Percentiles rank a stretch among this genome's conserved stretches.
Evolutionary conservation across 2,329 filamentous ascomycete genomes (phyloP).

Genomic region (Claviceps monticola): DNA sequence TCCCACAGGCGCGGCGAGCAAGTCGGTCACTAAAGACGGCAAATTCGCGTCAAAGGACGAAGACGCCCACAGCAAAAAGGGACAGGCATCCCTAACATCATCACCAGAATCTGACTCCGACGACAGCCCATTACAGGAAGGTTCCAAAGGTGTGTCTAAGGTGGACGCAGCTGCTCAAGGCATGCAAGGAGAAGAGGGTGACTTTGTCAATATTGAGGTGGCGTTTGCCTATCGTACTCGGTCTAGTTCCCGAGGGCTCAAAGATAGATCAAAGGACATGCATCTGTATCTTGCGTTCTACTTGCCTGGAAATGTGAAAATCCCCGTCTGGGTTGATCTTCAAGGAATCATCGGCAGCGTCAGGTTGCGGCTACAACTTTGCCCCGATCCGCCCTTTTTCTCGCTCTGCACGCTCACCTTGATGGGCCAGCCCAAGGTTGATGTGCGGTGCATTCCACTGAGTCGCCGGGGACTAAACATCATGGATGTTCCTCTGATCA

Average conservation of each 20-base stretch:
- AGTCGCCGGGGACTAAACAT: slow-evolving; percentile 57
- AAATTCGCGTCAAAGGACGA: slow-evolving; percentile 27
- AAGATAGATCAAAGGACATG: slow-evolving; percentile 51
- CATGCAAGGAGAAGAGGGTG: slow-evolving; percentile 64
- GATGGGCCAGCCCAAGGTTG: slow-evolving; percentile 60
- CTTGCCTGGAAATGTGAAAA: slow-evolving; percentile 37
- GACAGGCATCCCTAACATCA: slow-evolving; percentile 5
- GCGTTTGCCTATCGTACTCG: slow-evolving; percentile 59
- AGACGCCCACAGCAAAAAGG: slow-evolving; percentile 20
- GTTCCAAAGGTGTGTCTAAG: slow-evolving; percentile 16
- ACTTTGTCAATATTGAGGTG: slow-evolving; percentile 65
- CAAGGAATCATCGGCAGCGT: slow-evolving; percentile 58
- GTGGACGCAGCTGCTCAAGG: slow-evolving; percentile 31
- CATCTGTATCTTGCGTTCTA: slow-evolving; percentile 63
- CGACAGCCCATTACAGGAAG: slow-evolving; percentile 7
- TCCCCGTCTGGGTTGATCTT: slow-evolving; percentile 62
- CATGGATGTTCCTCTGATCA: slow-evolving; percentile 63
- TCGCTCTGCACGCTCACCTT: slow-evolving; percentile 62
- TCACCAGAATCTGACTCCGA: neutral
- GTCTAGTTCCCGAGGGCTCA: slow-evolving; percentile 45
- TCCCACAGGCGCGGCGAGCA: slow-evolving; percentile 53
- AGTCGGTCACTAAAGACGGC: slow-evolving; percentile 45
- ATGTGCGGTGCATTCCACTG: slow-evolving; percentile 55
- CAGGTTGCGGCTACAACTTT: slow-evolving; percentile 56
- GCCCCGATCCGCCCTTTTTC: slow-evolving; percentile 65